phyloP scores from a whole-genome alignment of 1,139 yeast species.

The Saccharomycopsis crataegensis region DNA sequence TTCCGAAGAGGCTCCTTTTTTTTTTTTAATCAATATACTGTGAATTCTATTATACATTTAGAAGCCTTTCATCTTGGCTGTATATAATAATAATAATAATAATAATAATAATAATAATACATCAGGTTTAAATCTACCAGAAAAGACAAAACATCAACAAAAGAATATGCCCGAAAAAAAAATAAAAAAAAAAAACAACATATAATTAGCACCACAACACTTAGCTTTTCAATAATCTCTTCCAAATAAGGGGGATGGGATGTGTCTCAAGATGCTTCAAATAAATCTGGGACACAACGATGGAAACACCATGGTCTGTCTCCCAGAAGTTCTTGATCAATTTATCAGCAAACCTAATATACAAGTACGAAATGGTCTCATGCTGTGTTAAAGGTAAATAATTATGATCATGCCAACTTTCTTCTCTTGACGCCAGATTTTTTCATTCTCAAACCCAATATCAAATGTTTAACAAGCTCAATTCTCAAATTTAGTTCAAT shows the following conservation, averaged over 20 bases:
- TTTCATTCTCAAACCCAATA: not conserved
- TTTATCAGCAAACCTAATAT: conserved; percentile 42
- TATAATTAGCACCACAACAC: not conserved
- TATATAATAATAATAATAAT: not conserved
- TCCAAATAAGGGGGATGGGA: conserved; percentile 31
- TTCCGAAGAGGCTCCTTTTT: no score
- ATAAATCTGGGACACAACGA: conserved; percentile 37
- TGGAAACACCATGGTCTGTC: conserved; percentile 31
- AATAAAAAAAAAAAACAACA: not conserved
- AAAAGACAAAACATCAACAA: not conserved
- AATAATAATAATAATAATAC: not conserved
- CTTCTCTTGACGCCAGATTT: not conserved
- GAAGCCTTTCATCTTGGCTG: no score
- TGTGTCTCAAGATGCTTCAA: conserved; percentile 36
- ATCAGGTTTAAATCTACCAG: not conserved
- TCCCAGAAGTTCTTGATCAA: not conserved
- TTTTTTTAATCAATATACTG: no score
- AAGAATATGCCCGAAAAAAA: not conserved
- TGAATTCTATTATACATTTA: no score
- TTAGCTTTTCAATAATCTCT: conserved; percentile 28
- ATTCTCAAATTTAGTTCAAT: conserved; percentile 5
- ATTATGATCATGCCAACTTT: not conserved
- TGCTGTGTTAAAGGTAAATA: conserved; percentile 47
- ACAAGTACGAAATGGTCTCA: conserved; percentile 52
- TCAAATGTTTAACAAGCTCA: conserved; percentile 1